Conservation (phyloP, 2,329 filamentous ascomycete species). For the Colletotrichum orbiculare region DNA sequence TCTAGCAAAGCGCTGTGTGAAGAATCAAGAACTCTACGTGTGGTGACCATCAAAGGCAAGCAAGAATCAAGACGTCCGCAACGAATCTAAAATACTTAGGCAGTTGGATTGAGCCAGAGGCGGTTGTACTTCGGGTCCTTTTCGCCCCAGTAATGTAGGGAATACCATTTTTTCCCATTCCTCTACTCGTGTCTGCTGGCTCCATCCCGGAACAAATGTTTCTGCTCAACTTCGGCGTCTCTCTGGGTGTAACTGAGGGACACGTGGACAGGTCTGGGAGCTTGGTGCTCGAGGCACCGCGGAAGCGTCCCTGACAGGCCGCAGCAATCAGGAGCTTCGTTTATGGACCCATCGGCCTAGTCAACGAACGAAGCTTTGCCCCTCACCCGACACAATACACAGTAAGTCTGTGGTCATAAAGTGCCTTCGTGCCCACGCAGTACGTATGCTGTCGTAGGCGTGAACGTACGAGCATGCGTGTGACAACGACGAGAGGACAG, state of each 20-base stretch:
- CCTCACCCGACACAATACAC: constrained; percentile 19
- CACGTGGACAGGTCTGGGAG: constrained; percentile 33
- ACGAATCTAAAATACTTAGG: too few relatives aligned
- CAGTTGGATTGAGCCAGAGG: too few relatives aligned
- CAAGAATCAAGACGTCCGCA: too few relatives aligned
- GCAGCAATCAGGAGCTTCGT: constrained; percentile 34
- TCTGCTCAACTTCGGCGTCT: constrained; percentile 28
- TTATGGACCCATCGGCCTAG: constrained; percentile 28
- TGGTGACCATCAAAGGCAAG: too few relatives aligned
- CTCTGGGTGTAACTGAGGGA: not conserved
- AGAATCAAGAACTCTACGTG: too few relatives aligned
- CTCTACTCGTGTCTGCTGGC: constrained; percentile 19
- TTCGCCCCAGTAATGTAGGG: not conserved
- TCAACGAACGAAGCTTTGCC: constrained; percentile 29
- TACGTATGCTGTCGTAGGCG: too few relatives aligned
- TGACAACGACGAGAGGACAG: not conserved
- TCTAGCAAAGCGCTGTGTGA: not conserved
- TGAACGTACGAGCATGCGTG: too few relatives aligned
- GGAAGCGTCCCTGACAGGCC: constrained; percentile 32
- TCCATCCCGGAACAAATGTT: constrained; percentile 32
- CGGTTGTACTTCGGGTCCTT: not conserved
- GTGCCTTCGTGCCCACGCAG: not conserved
- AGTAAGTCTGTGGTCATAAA: constrained; percentile 12
- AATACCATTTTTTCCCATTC: not conserved
- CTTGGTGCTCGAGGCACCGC: constrained; percentile 32